Conservation (phyloP, 805 yeast species). For the Wickerhamomyces canadensis region DNA sequence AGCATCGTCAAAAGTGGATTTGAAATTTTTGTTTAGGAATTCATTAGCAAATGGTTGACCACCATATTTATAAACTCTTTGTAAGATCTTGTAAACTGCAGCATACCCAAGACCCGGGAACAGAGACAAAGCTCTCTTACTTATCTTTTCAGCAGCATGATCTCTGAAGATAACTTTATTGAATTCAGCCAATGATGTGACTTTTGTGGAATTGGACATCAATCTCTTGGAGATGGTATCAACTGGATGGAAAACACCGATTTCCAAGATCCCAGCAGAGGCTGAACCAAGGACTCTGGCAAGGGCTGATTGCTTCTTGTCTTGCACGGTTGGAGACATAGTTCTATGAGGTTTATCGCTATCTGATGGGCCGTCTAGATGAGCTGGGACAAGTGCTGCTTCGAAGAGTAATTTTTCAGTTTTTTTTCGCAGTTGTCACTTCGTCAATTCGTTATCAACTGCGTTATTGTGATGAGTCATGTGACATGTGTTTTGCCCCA, state of each 20-base stretch:
- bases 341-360: not conserved
- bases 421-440: too few relatives aligned
- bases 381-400: too few relatives aligned
- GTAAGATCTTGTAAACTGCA: conserved; percentile 92
- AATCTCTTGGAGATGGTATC: conserved; percentile 96
- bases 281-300: conserved; percentile 97
- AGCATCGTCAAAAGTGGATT: conserved; percentile 57
- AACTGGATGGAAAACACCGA: conserved; percentile 96
- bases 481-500: too few relatives aligned
- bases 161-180: conserved; percentile 85
- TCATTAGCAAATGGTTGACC: conserved; percentile 99
- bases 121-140: conserved; percentile 69
- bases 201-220: conserved; percentile 74
- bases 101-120: conserved; percentile 99
- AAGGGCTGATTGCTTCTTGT: conserved; percentile 80
- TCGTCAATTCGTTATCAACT: too few relatives aligned
- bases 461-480: too few relatives aligned
- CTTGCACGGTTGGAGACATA: conserved; percentile 22
- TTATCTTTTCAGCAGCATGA: conserved; percentile 65
- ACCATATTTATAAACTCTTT: conserved; percentile 97
- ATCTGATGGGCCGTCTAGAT: too few relatives aligned
- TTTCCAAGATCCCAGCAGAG: conserved; percentile 94
- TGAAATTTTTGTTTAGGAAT: conserved; percentile 71
- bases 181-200: conserved; percentile 58
- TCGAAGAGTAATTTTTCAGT: too few relatives aligned